Conservation (phyloP, 345 rosid species). For the Moringa oleifera region DNA sequence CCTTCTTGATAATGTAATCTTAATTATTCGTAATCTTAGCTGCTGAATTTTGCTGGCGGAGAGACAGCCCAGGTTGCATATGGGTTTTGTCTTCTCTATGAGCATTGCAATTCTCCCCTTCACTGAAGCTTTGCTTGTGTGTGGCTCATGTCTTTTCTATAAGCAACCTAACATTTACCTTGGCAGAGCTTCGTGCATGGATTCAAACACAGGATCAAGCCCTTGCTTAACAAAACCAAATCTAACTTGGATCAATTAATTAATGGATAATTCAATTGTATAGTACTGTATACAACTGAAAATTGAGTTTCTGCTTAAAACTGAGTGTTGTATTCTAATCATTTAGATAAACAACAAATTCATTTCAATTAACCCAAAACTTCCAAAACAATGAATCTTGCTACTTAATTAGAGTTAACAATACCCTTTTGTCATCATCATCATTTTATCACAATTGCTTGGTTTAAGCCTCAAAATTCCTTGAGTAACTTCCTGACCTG, state of each 20-base stretch:
- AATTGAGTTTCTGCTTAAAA: too few species aligned
- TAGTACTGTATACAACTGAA: too few species aligned
- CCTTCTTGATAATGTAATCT: slow-evolving; percentile 17
- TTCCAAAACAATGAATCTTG: too few species aligned
- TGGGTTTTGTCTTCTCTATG: slow-evolving; percentile 3
- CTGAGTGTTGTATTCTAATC: too few species aligned
- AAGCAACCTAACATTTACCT: too few species aligned
- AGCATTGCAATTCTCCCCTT: slow-evolving; percentile 7
- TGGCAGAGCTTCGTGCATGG: too few species aligned
- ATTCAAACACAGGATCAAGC: neutral
- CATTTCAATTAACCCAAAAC: too few species aligned
- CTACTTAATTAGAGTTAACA: too few species aligned
- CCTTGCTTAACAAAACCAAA: neutral
- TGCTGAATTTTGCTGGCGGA: slow-evolving; percentile 9
- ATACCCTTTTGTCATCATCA: slow-evolving; percentile 15
- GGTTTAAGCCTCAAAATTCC: slow-evolving; percentile 35
- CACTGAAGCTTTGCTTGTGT: slow-evolving; percentile 3
- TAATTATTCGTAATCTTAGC: slow-evolving; percentile 7
- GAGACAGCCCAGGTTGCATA: slow-evolving; percentile 2
- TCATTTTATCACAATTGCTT: slow-evolving; percentile 15
- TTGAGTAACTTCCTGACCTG: slow-evolving; percentile 61
- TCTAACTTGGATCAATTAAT: too few species aligned
- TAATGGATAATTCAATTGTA: too few species aligned
- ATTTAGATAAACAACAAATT: too few species aligned
- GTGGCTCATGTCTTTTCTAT: too few species aligned